A percentile compares a stretch with the other conserved stretches of the same genome.
phyloP scores from a whole-genome alignment of 2,329 filamentous ascomycete species.

The Aplosporella prunicola region DNA sequence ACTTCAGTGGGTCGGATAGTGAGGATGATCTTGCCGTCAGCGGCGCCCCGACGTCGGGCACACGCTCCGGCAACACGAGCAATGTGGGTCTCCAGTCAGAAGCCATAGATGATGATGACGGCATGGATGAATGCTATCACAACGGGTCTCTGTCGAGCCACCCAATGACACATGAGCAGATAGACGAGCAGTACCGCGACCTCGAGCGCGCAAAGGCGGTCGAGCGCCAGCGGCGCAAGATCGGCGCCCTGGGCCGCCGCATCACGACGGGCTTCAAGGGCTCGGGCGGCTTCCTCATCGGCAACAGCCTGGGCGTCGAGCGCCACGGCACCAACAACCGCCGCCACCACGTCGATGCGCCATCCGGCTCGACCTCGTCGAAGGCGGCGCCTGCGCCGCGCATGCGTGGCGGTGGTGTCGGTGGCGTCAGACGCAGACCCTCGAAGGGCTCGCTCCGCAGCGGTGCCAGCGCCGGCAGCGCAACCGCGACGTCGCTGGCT shows the following conservation, averaged over 20 bases:
- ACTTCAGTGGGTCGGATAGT: slow-evolving; percentile 34
- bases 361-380: slow-evolving; percentile 17
- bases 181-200: background rate
- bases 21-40: slow-evolving; percentile 27
- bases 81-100: slow-evolving; percentile 27
- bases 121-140: background rate
- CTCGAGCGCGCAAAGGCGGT: background rate
- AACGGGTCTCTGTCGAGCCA: too few relatives aligned
- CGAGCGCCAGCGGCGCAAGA: slow-evolving; percentile 1
- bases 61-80: slow-evolving; percentile 38
- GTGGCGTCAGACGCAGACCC: slow-evolving; percentile 10
- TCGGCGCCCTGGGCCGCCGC: slow-evolving; percentile 19
- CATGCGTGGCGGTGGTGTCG: slow-evolving; percentile 24
- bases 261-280: slow-evolving; percentile 31
- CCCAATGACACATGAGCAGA: background rate
- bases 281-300: slow-evolving; percentile 39
- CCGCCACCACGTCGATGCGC: slow-evolving; percentile 29
- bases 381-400: slow-evolving; percentile 18
- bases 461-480: background rate
- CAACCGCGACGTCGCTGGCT: too few relatives aligned
- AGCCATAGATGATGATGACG: slow-evolving; percentile 13
- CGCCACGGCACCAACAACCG: slow-evolving; percentile 35
- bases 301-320: slow-evolving; percentile 49
- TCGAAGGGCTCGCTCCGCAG: slow-evolving; percentile 6
- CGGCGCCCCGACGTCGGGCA: slow-evolving; percentile 22